Evolutionary conservation across 2,329 filamentous ascomycete species (phyloP).

Genomic region (Xylaria sp.): DNA sequence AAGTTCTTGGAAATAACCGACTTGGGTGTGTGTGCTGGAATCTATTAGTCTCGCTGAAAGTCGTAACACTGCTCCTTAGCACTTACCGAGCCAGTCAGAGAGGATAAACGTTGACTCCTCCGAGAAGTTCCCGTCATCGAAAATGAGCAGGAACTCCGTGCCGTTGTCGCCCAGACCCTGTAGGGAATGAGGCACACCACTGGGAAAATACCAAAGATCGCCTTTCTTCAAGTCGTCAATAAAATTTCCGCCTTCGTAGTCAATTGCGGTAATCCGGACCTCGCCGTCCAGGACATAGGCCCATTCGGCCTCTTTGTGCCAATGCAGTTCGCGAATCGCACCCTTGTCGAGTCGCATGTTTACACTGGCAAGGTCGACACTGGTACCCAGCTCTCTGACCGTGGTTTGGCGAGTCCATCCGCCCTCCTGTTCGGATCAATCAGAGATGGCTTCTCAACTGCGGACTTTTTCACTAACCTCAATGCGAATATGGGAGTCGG

Average conservation of each 20-base stretch:
- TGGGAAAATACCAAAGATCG: constrained; percentile 77
- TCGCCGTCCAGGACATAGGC: constrained; percentile 66
- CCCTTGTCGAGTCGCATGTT: constrained; percentile 72
- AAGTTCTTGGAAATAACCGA: constrained; percentile 72
- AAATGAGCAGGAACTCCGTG: constrained; percentile 57
- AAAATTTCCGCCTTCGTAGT: constrained; percentile 70
- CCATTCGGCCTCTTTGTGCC: constrained; percentile 79
- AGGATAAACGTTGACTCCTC: constrained; percentile 66
- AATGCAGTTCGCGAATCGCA: constrained; percentile 71
- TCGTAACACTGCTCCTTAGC: neutral
- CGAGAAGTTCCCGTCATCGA: constrained; percentile 42
- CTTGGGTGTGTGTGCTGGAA: constrained; percentile 62
- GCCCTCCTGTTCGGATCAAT: constrained; percentile 49
- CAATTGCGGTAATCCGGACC: constrained; percentile 66
- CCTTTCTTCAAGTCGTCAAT: constrained; percentile 71
- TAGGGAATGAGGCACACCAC: constrained; percentile 70
- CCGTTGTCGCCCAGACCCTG: constrained; percentile 65
- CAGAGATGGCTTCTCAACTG: neutral
- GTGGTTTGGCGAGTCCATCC: constrained; percentile 75
- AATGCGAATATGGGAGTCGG: constrained; percentile 58
- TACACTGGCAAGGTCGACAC: constrained; percentile 67
- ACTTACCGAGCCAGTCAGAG: constrained; percentile 63
- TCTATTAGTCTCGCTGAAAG: constrained; percentile 12
- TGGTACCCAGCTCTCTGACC: constrained; percentile 57
- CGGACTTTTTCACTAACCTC: constrained; percentile 42